These are phyloP conservation scores for Malus sylvestris DNA, from an alignment of 306 rosid species.

Conservation along the genomic window DNA sequence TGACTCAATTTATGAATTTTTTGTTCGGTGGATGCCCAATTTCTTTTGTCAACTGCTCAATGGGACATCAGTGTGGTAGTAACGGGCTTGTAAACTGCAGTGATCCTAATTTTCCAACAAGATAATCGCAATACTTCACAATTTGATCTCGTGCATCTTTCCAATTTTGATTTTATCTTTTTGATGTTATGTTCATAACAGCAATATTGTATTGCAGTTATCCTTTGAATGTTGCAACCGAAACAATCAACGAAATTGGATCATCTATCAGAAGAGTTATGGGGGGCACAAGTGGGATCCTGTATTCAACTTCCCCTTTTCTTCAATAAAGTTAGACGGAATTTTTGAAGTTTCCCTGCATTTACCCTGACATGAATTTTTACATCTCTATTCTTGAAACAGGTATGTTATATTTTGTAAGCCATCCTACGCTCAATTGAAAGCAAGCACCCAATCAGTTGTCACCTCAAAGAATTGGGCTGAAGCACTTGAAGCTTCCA, in stretches of 20 bases:
- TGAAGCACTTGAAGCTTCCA: constrained; percentile 69
- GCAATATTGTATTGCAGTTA: constrained; percentile 44
- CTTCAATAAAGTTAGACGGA: constrained; percentile 3
- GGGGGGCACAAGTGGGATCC: constrained; percentile 97
- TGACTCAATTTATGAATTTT: too few species aligned
- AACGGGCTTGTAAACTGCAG: too few species aligned
- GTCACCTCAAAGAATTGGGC: constrained; percentile 61
- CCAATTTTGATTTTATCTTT: too few species aligned
- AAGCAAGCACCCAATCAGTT: constrained; percentile 40
- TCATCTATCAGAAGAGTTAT: constrained; percentile 70
- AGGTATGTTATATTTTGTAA: constrained; percentile 71
- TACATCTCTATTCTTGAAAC: constrained; percentile 1
- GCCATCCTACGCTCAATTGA: constrained; percentile 69
- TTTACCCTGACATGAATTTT: not conserved
- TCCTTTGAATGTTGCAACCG: constrained; percentile 89
- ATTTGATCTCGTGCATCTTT: too few species aligned
- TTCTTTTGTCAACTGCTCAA: too few species aligned
- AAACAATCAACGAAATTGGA: constrained; percentile 78
- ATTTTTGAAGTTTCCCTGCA: not conserved
- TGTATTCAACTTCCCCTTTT: constrained; percentile 46
- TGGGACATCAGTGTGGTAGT: too few species aligned
- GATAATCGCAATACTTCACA: too few species aligned
- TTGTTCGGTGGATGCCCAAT: too few species aligned
- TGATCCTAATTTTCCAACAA: too few species aligned
- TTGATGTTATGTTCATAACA: too few species aligned